Evolutionary conservation across 257 asterid genomes (phyloP).

Genomic region (Verbascum thapsus): DNA sequence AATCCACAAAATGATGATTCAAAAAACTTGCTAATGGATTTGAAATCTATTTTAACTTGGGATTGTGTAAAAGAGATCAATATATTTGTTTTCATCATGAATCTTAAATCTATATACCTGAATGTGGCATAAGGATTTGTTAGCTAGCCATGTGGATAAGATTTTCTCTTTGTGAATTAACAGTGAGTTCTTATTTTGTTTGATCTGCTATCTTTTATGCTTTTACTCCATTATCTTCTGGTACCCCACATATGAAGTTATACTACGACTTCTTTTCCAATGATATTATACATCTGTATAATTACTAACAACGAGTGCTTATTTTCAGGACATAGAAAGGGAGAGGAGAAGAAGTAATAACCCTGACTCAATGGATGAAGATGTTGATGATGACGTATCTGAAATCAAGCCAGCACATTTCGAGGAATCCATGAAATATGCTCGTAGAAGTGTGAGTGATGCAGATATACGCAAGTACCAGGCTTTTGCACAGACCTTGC

Average conservation of each 20-base stretch:
- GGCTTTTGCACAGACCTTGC: slow-evolving; percentile 65
- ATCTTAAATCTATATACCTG: too few relatives aligned
- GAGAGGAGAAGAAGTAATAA: slow-evolving; percentile 45
- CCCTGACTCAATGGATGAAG: slow-evolving; percentile 62
- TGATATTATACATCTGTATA: background rate
- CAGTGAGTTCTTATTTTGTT: background rate
- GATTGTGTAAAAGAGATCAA: too few relatives aligned
- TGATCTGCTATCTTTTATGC: background rate
- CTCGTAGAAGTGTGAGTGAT: slow-evolving; percentile 67
- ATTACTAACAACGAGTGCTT: background rate
- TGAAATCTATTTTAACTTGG: too few relatives aligned
- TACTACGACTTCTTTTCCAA: background rate
- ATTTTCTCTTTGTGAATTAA: background rate
- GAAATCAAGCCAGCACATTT: slow-evolving; percentile 67
- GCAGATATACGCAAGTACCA: slow-evolving; percentile 78
- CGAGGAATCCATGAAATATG: slow-evolving; percentile 73
- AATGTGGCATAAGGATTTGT: too few relatives aligned
- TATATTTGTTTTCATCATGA: too few relatives aligned
- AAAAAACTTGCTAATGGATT: too few relatives aligned
- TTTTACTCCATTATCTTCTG: background rate
- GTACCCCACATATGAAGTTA: background rate
- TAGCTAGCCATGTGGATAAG: background rate
- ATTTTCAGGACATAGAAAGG: slow-evolving; percentile 56
- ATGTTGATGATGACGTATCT: slow-evolving; percentile 50
- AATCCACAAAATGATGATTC: too few relatives aligned